phyloP scores from a whole-genome alignment of 75 land plant genomes.

The Sequoia sempervirens region DNA sequence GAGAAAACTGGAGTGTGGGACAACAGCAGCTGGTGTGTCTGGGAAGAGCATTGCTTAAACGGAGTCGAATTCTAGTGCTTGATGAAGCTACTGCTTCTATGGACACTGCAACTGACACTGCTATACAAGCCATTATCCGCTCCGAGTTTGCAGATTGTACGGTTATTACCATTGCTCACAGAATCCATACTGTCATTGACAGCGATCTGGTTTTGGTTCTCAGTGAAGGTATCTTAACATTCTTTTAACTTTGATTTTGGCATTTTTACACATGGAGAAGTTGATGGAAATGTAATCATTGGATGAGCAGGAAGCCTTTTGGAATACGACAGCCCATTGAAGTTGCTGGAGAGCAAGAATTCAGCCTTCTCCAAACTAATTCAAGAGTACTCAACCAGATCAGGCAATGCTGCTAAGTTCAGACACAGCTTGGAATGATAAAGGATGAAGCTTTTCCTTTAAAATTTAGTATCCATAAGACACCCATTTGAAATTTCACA shows the following conservation, averaged over 20 bases:
- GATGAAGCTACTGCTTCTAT: slow-evolving; percentile 95
- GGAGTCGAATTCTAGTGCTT: slow-evolving; percentile 70
- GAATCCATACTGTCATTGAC: slow-evolving; percentile 85
- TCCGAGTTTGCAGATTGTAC: slow-evolving; percentile 69
- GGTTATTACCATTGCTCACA: slow-evolving; percentile 79
- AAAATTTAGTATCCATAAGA: too few relatives aligned
- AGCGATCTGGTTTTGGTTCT: slow-evolving; percentile 83
- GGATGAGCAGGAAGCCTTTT: slow-evolving; percentile 14
- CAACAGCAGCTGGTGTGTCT: slow-evolving; percentile 87
- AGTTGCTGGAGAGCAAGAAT: slow-evolving; percentile 13
- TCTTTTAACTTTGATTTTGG: too few relatives aligned
- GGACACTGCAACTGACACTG: slow-evolving; percentile 78
- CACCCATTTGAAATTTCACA: too few relatives aligned
- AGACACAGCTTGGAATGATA: too few relatives aligned
- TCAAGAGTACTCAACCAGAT: slow-evolving; percentile 18
- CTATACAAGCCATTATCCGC: slow-evolving; percentile 67
- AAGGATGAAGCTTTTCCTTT: too few relatives aligned
- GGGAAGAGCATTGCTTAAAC: slow-evolving; percentile 75
- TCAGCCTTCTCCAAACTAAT: slow-evolving; percentile 14
- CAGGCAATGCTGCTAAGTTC: neutral
- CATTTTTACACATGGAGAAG: neutral
- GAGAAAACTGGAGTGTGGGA: slow-evolving; percentile 96
- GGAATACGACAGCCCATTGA: slow-evolving; percentile 14
- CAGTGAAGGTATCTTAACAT: slow-evolving; percentile 51
- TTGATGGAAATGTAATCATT: neutral